Percentiles rank a stretch among this genome's conserved stretches.
Evolutionary conservation across 2,329 filamentous ascomycete species (phyloP).

Genomic region (Pestalotiopsis sp.): DNA sequence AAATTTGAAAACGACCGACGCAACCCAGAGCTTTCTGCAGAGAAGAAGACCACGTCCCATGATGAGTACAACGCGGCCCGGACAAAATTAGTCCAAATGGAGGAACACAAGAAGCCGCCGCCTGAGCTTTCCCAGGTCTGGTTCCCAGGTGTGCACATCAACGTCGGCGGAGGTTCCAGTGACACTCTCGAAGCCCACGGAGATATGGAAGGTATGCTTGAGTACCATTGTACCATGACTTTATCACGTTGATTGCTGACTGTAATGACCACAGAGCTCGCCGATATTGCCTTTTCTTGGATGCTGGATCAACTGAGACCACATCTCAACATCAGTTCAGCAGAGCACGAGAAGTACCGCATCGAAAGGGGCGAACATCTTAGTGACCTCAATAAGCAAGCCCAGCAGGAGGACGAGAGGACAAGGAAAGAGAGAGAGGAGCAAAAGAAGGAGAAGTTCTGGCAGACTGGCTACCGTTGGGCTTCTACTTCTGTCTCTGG

Average conservation of each 20-base stretch:
- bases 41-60: not conserved
- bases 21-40: not conserved
- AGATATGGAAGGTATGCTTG: slow-evolving; percentile 15
- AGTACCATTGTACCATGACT: not conserved
- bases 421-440: not conserved
- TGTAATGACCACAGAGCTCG: not conserved
- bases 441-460: not conserved
- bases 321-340: not conserved
- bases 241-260: not conserved
- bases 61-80: not conserved
- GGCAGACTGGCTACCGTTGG: not conserved
- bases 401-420: not conserved
- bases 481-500: not conserved
- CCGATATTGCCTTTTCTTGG: not conserved
- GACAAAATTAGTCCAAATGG: slow-evolving; percentile 11
- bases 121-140: slow-evolving; percentile 48
- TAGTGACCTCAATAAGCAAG: not conserved
- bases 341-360: not conserved
- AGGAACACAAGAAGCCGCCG: slow-evolving; percentile 12
- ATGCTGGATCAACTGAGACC: not conserved
- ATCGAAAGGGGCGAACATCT: not conserved
- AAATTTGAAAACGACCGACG: not conserved
- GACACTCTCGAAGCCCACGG: slow-evolving; percentile 20
- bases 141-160: slow-evolving; percentile 55
- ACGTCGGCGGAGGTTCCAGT: slow-evolving; percentile 47